Evolutionary conservation across 176 grass and related monocot species (phyloP), one percentile per base, ranked within the genome.

Genomic region (Poa annua): DNA sequence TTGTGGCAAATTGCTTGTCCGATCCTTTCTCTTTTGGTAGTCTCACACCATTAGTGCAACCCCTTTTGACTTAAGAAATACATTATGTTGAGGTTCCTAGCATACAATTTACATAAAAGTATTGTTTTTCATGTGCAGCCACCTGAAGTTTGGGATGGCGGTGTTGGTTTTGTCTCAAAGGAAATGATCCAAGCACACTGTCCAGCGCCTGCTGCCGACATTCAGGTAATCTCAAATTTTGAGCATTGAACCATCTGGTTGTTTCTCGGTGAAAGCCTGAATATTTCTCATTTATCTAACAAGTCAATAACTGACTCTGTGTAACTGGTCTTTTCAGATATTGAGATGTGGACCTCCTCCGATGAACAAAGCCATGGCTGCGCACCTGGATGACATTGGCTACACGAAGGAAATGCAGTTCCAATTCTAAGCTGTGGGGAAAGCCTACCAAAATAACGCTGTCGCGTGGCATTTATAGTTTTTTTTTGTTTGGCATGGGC

Each of bases 331-430:
- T 3, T 86, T 90, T 39, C 89, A 96, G 96, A 75, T 93, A 74
- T 80, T 98, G 87, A 95, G 96, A 92, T 98, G 96, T 8, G 96
- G 93, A 41, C 96, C 89, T 73, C 96, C 96, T 81, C 96, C 96
- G 5, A 96, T 96, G 96, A 99, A 99, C 87, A 99, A 96, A 81
- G 91, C 96, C 88, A 96, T 96, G 93, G 93, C 91, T 55, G 87
- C 87, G 0, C 89, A 90, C 66, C 85, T 98, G 3, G 96, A 96
- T 26, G 88, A 90, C 29, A 85, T 99, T 39, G 93, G 89, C 36
- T 99, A 94, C 89, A 87, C 89, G 19, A 99, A 94, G 85, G 93
- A 93, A 69, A 99, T 99, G 91, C 96, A 99, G 51, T 99, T 99
- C 85, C 96, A 99, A 74, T 94, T 94, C 89, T 92, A 77, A 61